Conservation (phyloP, 2,329 filamentous ascomycete species). For the Fusarium sp. region DNA sequence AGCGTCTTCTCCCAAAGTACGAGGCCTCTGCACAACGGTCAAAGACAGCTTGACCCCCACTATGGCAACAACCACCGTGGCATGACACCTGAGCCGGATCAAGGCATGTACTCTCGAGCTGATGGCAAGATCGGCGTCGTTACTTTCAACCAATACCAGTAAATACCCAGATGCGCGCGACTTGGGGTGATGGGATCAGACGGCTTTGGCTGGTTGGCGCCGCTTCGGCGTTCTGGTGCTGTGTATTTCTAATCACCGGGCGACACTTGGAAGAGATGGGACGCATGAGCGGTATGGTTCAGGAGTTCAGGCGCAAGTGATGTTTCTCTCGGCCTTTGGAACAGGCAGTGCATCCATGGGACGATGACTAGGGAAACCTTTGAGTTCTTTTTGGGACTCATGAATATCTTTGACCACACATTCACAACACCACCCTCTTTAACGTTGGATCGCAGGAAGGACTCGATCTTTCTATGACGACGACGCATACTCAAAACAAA, state of each 20-base stretch:
- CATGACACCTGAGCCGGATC: conserved; percentile 44
- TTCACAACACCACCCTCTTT: conserved; percentile 15
- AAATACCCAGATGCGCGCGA: conserved; percentile 8
- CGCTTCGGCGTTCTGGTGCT: conserved; percentile 39
- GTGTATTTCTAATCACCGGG: conserved; percentile 41
- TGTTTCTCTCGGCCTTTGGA: conserved; percentile 14
- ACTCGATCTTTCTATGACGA: conserved; percentile 22
- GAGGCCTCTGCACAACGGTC: conserved; percentile 52
- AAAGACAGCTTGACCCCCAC: conserved; percentile 52
- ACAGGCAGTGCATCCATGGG: not conserved
- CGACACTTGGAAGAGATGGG: conserved; percentile 20
- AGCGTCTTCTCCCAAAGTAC: conserved; percentile 49
- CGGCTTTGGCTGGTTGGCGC: conserved; percentile 20
- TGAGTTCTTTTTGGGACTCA: conserved; percentile 14
- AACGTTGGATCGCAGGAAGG: conserved; percentile 16
- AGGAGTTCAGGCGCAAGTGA: conserved; percentile 44
- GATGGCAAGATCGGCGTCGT: conserved; percentile 49
- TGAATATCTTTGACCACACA: conserved; percentile 19
- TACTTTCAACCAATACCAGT: conserved; percentile 48
- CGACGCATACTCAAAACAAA: conserved; percentile 11
- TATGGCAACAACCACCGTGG: conserved; percentile 40
- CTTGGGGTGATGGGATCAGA: not conserved
- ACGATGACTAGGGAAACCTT: conserved; percentile 5
- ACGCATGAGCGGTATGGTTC: conserved; percentile 38
- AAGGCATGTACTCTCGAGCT: conserved; percentile 51